Percentiles rank a stretch among this genome's conserved stretches.
Conservation (phyloP, 805 yeast genomes). For the Metschnikowia dekortorum region DNA sequence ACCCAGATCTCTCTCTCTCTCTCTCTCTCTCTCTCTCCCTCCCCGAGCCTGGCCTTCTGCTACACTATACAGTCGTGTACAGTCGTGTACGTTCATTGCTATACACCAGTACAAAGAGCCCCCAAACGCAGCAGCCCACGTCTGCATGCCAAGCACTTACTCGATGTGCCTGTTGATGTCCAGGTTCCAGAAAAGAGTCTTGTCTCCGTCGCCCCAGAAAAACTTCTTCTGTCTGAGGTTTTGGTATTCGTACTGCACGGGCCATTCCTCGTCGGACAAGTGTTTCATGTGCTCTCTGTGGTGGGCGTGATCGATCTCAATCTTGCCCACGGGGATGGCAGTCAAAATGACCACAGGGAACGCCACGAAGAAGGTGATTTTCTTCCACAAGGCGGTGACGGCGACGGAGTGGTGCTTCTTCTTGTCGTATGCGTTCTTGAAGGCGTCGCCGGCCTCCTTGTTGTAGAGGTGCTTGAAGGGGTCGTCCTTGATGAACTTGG, state of each 20-base stretch:
- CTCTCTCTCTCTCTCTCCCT: too few species aligned
- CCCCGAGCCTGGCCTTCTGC: not conserved
- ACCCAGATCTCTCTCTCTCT: too few species aligned
- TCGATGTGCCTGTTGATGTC: slow-evolving; percentile 82
- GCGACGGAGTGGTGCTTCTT: slow-evolving; percentile 74
- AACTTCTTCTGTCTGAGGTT: slow-evolving; percentile 82
- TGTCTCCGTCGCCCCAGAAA: slow-evolving; percentile 99
- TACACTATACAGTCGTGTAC: slow-evolving; percentile 1
- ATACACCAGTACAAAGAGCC: not conserved
- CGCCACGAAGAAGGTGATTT: slow-evolving; percentile 74
- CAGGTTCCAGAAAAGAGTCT: slow-evolving; percentile 94
- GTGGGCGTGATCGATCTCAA: slow-evolving; percentile 84
- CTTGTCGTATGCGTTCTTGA: slow-evolving; percentile 55
- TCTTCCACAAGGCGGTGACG: slow-evolving; percentile 80
- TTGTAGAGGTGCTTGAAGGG: slow-evolving; percentile 40
- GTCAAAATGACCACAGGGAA: slow-evolving; percentile 75
- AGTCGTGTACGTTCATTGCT: slow-evolving; percentile 1
- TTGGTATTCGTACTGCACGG: slow-evolving; percentile 84
- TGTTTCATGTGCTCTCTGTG: slow-evolving; percentile 78
- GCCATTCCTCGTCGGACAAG: slow-evolving; percentile 88
- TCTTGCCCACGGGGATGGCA: slow-evolving; percentile 73
- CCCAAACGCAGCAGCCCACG: too few species aligned
- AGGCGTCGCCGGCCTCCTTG: slow-evolving; percentile 68
- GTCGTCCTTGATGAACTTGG: slow-evolving; percentile 37
- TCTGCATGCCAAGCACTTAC: slow-evolving; percentile 1